Base-by-base conservation (phyloP, 2,329 filamentous ascomycete species). In the Fusarium illudens region DNA sequence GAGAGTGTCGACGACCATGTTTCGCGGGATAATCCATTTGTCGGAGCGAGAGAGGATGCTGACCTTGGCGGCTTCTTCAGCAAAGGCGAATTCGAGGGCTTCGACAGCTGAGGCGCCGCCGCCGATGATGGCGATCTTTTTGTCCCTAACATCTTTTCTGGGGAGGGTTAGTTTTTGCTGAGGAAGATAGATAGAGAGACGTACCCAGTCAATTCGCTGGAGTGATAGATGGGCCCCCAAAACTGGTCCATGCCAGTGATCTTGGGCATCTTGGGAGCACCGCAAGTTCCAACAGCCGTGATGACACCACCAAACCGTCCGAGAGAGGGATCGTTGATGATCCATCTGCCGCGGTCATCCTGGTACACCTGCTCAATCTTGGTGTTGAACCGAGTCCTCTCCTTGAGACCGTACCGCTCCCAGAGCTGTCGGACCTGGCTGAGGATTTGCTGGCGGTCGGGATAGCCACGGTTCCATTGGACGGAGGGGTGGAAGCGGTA, bases 11-110 rank as follows among this genome's bases (percentile, higher is more conserved):
- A 96, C 84, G 42, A 96, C 50, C 0, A 92, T 82, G 68, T 96
- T 96, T 9, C 93, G 86, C 0, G 93, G 93, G 54, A 95, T 94
- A 65, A 96, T 92, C 92, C 92, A 95, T 77, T 95, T 96, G 71
- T 95, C 92, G 13, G 89, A 92, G 20, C 93, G 86, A 0, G 92
- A 88, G 10, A 96, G 84, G 29, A 96, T 89, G 59, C 89, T 89
- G 0, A 90, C 89, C 72, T 92, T 88, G 8, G 82, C 81, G 0
- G 92, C 92, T 4, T 88, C 84, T 39, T 88, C 86, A 12, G 87
- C 81, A 11, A 89, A 86, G 1, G 92, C 92, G 71, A 93, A 96
- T 74, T 96, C 92, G 25, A 96, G 83, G 0, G 92, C 92, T 76
- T 96, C 92, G 5, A 96, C 90, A 3, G 92, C 93, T 56, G 89